Evolutionary conservation across 306 rosid species (phyloP).

Genomic region (Prinsepia uniflora): DNA sequence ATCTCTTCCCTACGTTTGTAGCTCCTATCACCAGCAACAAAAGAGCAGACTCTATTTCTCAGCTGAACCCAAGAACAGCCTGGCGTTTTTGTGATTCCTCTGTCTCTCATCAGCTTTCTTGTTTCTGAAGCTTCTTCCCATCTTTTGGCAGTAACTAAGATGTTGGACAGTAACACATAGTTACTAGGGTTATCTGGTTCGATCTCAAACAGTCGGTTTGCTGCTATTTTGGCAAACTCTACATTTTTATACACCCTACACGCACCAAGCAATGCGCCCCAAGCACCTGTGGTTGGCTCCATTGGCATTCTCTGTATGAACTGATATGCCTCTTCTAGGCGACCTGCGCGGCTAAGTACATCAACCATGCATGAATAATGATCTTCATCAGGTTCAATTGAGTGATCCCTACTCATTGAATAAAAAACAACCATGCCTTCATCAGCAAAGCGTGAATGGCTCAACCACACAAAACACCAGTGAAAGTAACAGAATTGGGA

Average conservation of each 20-base stretch:
- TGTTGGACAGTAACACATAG: constrained; percentile 41
- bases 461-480: constrained; percentile 54
- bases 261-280: constrained; percentile 58
- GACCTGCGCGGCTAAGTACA: constrained; percentile 47
- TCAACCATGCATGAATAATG: constrained; percentile 56
- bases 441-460: constrained; percentile 51
- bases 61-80: constrained; percentile 65
- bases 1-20: constrained; percentile 33
- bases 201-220: constrained; percentile 42
- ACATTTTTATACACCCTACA: constrained; percentile 52
- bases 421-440: constrained; percentile 38
- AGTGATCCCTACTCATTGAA: constrained; percentile 49
- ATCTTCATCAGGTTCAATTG: constrained; percentile 38
- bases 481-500: constrained; percentile 49
- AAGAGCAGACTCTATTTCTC: constrained; percentile 42
- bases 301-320: constrained; percentile 49
- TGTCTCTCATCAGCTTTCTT: constrained; percentile 49
- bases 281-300: constrained; percentile 50
- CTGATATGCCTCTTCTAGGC: constrained; percentile 42
- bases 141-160: constrained; percentile 39
- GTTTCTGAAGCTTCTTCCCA: constrained; percentile 57
- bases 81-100: constrained; percentile 46
- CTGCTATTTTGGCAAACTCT: constrained; percentile 45
- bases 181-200: constrained; percentile 54
- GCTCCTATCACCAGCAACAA: constrained; percentile 48